Percentiles rank a stretch among this genome's conserved stretches.
phyloP scores from a whole-genome alignment of 352 stramenopile genomes.

The Pythium oligandrum region DNA sequence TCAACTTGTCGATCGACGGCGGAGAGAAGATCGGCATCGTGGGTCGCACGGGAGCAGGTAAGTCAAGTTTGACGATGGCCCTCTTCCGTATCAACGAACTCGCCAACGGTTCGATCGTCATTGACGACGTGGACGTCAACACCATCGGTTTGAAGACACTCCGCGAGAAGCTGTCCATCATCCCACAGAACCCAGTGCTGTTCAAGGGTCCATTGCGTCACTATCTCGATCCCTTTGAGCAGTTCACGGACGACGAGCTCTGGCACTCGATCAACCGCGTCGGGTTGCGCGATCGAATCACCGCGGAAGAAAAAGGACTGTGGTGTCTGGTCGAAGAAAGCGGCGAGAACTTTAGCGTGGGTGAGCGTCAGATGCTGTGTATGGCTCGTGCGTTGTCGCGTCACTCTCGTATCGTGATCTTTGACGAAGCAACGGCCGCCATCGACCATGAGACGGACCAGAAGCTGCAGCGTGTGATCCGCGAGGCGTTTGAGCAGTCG shows the following conservation, averaged over 20 bases:
- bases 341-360: conserved; percentile 90
- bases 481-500: conserved; percentile 76
- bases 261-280: conserved; percentile 7
- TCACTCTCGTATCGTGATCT: conserved; percentile 59
- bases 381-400: conserved; percentile 86
- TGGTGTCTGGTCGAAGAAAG: conserved; percentile 82
- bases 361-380: conserved; percentile 90
- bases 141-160: conserved; percentile 61
- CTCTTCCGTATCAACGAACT: conserved; percentile 82
- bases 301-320: conserved; percentile 34
- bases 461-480: conserved; percentile 66
- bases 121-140: conserved; percentile 72
- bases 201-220: conserved; percentile 77
- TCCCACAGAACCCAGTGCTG: conserved; percentile 87
- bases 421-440: conserved; percentile 63
- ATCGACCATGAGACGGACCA: conserved; percentile 75
- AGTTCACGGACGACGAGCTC: conserved; percentile 53
- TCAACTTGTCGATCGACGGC: conserved; percentile 44
- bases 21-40: conserved; percentile 74
- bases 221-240: conserved; percentile 83
- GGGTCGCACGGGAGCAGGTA: conserved; percentile 73
- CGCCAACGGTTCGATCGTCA: conserved; percentile 49
- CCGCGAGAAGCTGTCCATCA: conserved; percentile 62
- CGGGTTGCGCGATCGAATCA: conserved; percentile 44
- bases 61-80: conserved; percentile 60